Evolutionary conservation across 345 rosid species (phyloP).

Genomic region (Draba incana): DNA sequence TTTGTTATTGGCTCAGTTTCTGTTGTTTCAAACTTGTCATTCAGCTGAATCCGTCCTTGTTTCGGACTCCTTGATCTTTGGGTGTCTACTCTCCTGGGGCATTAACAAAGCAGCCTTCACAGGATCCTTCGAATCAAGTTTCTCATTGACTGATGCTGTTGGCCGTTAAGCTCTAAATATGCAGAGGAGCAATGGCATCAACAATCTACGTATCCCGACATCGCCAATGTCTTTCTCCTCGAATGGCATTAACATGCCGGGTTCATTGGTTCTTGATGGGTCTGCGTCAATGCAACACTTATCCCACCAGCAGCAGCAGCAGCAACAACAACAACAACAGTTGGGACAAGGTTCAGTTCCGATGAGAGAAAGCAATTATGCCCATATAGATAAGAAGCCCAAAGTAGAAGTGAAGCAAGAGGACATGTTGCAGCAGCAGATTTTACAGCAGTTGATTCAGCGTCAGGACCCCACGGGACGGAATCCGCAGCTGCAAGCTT

Average conservation of each 20-base stretch:
- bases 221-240: constrained; percentile 44
- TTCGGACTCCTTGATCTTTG: neutral
- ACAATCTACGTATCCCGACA: constrained; percentile 37
- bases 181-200: constrained; percentile 36
- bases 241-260: constrained; percentile 24
- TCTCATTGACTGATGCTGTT: constrained; percentile 33
- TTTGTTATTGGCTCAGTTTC: constrained; percentile 15
- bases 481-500: constrained; percentile 71
- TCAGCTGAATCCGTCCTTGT: constrained; percentile 6
- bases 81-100: constrained; percentile 26
- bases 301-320: constrained; percentile 35
- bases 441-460: constrained; percentile 78
- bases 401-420: constrained; percentile 87
- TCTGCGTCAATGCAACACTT: constrained; percentile 36
- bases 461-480: constrained; percentile 66
- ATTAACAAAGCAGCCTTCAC: constrained; percentile 30
- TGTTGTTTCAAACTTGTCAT: constrained; percentile 2
- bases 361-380: constrained; percentile 33
- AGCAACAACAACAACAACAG: constrained; percentile 19
- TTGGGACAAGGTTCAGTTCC: constrained; percentile 36
- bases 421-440: constrained; percentile 76
- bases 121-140: constrained; percentile 29
- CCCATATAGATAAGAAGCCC: constrained; percentile 66
- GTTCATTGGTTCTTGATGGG: constrained; percentile 40
- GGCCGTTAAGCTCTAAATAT: constrained; percentile 15